A percentile compares a stretch with the other conserved stretches of the same genome.
Evolutionary conservation across 2,329 filamentous ascomycete genomes (phyloP).

Genomic region (Lecanicillium sp.): DNA sequence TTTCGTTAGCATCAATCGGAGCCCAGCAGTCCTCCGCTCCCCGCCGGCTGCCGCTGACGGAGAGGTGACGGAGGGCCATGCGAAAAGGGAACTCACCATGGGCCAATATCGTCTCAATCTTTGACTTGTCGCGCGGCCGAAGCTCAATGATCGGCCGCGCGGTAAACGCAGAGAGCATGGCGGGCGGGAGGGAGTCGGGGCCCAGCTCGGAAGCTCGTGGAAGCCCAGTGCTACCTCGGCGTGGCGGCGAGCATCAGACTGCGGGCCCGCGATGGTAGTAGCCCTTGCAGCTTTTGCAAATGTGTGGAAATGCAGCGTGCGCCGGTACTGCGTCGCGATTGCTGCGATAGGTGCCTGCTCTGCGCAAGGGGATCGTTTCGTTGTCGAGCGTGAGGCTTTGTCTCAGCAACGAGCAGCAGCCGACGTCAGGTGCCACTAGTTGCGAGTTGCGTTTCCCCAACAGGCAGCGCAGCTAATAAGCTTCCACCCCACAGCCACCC

Average conservation of each 20-base stretch:
- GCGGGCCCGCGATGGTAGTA: not conserved
- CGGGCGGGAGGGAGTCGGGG: slow-evolving; percentile 28
- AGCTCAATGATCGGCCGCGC: slow-evolving; percentile 96
- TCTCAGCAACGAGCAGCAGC: not conserved
- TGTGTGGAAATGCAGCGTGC: not conserved
- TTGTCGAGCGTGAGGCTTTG: slow-evolving; percentile 1
- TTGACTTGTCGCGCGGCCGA: slow-evolving; percentile 88
- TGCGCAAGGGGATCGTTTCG: not conserved
- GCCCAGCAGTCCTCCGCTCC: not conserved
- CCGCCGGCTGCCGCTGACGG: not conserved
- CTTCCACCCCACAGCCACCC: no score
- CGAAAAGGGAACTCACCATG: slow-evolving; percentile 54
- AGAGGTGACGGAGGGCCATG: not conserved
- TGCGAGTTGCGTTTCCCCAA: no score
- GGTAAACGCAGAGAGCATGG: slow-evolving; percentile 96
- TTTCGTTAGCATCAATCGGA: slow-evolving; percentile 12
- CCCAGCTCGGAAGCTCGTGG: slow-evolving; percentile 35
- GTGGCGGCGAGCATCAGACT: slow-evolving; percentile 27
- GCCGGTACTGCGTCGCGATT: not conserved
- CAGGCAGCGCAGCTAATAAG: no score
- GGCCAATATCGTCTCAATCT: slow-evolving; percentile 91
- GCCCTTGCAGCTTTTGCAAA: not conserved
- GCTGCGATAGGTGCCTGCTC: not conserved
- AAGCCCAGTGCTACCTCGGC: slow-evolving; percentile 22
- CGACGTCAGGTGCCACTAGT: slow-evolving; percentile 11